These are phyloP conservation scores for Globisporangium ultimum DNA, from an alignment of 352 stramenopile genomes.

Conservation along the genomic window DNA sequence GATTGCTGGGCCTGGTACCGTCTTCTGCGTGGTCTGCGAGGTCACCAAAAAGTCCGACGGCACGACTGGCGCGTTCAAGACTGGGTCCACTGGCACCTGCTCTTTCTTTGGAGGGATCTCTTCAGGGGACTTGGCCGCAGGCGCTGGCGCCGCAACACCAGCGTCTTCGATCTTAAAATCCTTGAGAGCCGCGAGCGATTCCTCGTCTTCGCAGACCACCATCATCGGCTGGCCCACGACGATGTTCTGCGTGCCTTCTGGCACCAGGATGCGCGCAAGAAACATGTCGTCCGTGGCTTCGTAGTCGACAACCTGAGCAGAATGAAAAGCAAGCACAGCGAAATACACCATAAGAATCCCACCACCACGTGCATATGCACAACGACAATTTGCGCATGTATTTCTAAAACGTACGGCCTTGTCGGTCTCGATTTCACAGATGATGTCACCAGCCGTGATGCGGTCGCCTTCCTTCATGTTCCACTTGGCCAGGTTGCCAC, in stretches of 20 bases:
- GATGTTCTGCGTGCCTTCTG: conserved; percentile 89
- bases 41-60: conserved; percentile 64
- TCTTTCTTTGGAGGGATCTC: conserved; percentile 72
- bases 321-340: background rate
- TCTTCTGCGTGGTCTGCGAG: conserved; percentile 60
- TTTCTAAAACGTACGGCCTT: conserved; percentile 84
- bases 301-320: conserved; percentile 92
- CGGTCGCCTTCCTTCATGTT: conserved; percentile 90
- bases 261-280: conserved; percentile 95
- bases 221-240: conserved; percentile 93
- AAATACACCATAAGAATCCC: background rate
- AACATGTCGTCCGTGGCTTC: conserved; percentile 97
- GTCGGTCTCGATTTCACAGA: conserved; percentile 98
- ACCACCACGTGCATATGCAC: background rate
- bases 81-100: conserved; percentile 43
- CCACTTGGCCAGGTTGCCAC: conserved; percentile 95
- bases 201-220: conserved; percentile 92
- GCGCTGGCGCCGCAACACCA: conserved; percentile 22
- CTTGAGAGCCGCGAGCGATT: conserved; percentile 58
- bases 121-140: conserved; percentile 43
- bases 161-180: conserved; percentile 73
- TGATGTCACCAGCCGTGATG: conserved; percentile 92
- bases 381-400: background rate
- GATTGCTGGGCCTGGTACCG: conserved; percentile 32
- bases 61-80: conserved; percentile 43